Conservation (phyloP, 352 stramenopile genomes). For the Blastocystis sp. region DNA sequence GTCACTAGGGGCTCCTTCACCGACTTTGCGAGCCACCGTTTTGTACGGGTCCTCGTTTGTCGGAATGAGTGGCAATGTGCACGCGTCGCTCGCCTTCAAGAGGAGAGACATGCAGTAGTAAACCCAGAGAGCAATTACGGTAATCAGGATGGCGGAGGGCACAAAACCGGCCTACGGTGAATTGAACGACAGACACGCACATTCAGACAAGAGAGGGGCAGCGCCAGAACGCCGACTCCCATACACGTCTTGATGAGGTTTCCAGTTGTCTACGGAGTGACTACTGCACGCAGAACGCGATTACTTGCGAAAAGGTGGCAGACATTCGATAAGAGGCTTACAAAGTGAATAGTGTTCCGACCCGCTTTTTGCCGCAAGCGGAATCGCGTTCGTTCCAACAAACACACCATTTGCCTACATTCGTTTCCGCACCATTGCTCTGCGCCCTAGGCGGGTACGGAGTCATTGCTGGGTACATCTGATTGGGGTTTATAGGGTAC, state of each 20-base stretch:
- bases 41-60: slow-evolving; percentile 69
- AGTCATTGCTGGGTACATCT: background rate
- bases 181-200: background rate
- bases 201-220: slow-evolving; percentile 29
- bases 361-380: too few relatives aligned
- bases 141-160: slow-evolving; percentile 32
- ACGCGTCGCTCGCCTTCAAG: slow-evolving; percentile 46
- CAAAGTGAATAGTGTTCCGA: background rate
- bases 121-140: slow-evolving; percentile 51
- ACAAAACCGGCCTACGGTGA: slow-evolving; percentile 48
- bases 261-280: slow-evolving; percentile 54
- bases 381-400: background rate
- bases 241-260: slow-evolving; percentile 74
- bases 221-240: slow-evolving; percentile 70
- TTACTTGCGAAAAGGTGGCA: slow-evolving; percentile 67
- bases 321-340: slow-evolving; percentile 9
- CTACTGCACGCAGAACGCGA: background rate
- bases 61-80: slow-evolving; percentile 22
- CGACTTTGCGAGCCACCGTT: slow-evolving; percentile 38
- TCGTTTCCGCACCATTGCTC: background rate
- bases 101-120: slow-evolving; percentile 68
- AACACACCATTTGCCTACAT: background rate
- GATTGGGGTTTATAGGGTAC: background rate
- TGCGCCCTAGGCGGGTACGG: background rate
- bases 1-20: background rate